phyloP scores from a whole-genome alignment of 495 filamentous ascomycete species.

The Aspergillus cavernicola region DNA sequence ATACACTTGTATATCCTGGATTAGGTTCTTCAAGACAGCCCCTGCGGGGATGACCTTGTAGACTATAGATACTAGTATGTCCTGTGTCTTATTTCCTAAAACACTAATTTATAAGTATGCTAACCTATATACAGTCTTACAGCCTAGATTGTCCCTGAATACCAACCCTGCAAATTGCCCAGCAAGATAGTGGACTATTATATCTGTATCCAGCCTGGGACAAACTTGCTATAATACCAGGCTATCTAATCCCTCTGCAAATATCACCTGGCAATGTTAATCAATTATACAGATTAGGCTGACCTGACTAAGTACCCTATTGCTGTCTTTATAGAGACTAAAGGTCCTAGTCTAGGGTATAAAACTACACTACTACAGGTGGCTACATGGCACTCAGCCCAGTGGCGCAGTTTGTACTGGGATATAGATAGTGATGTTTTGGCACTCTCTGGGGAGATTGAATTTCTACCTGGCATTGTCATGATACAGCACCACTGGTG shows the following conservation, averaged over 20 bases:
- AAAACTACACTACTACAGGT: background rate
- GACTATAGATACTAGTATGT: background rate
- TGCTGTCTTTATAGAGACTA: slow-evolving; percentile 2
- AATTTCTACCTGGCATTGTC: slow-evolving; percentile 4
- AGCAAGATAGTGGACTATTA: slow-evolving; percentile 5
- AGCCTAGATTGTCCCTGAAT: background rate
- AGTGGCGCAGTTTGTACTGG: slow-evolving; percentile 6
- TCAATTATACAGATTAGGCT: slow-evolving; percentile 7
- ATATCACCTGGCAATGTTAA: background rate
- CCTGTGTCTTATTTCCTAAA: background rate
- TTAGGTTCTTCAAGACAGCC: background rate
- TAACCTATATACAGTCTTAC: background rate
- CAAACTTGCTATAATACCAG: background rate
- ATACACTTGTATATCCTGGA: background rate
- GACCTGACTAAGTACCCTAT: slow-evolving; percentile 6
- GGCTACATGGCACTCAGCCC: slow-evolving; percentile 4
- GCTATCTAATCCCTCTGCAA: background rate
- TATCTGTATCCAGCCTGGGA: slow-evolving; percentile 4
- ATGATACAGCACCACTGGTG: background rate
- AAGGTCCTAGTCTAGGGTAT: slow-evolving; percentile 2
- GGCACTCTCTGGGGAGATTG: background rate
- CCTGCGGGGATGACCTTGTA: background rate
- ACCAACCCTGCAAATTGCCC: background rate
- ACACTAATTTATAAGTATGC: background rate
- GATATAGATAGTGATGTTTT: background rate